phyloP scores from a whole-genome alignment of 1,284 basidiomycete species.

The Gomphus bonarii region DNA sequence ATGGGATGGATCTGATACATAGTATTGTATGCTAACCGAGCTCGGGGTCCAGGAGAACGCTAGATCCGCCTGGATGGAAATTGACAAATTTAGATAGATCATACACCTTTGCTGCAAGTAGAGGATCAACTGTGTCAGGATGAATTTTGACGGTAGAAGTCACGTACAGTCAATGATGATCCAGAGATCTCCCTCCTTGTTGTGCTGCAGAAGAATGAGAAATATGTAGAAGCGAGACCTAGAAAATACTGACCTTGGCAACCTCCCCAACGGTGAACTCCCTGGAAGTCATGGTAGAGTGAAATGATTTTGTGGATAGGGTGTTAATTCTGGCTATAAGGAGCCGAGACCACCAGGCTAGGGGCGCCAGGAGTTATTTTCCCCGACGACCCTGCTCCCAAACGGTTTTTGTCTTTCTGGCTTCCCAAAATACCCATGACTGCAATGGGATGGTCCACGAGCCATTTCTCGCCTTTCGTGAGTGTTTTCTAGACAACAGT shows the following conservation, averaged over 20 bases:
- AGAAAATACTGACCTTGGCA: slow-evolving; percentile 30
- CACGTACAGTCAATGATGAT: not conserved
- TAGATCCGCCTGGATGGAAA: slow-evolving; percentile 58
- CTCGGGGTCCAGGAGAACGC: slow-evolving; percentile 33
- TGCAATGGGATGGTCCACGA: no score
- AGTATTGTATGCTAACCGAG: not conserved
- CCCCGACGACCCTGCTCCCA: no score
- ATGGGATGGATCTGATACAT: not conserved
- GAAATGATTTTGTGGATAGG: no score
- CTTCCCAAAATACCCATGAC: no score
- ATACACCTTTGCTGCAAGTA: slow-evolving; percentile 49
- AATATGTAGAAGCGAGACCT: not conserved
- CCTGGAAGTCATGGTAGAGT: slow-evolving; percentile 29
- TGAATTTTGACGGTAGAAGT: not conserved
- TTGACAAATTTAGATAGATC: slow-evolving; percentile 52
- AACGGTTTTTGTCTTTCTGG: no score
- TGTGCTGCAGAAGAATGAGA: slow-evolving; percentile 41
- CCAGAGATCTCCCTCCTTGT: slow-evolving; percentile 51
- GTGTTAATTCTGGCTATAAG: no score
- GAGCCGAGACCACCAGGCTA: no score
- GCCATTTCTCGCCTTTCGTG: no score
- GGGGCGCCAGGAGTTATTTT: no score
- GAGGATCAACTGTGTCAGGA: slow-evolving; percentile 56
- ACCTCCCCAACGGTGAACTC: slow-evolving; percentile 42
- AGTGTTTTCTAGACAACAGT: no score